These are phyloP conservation scores for Suillus luteus DNA, from an alignment of 768 basidiomycete genomes.

Conservation along the genomic window DNA sequence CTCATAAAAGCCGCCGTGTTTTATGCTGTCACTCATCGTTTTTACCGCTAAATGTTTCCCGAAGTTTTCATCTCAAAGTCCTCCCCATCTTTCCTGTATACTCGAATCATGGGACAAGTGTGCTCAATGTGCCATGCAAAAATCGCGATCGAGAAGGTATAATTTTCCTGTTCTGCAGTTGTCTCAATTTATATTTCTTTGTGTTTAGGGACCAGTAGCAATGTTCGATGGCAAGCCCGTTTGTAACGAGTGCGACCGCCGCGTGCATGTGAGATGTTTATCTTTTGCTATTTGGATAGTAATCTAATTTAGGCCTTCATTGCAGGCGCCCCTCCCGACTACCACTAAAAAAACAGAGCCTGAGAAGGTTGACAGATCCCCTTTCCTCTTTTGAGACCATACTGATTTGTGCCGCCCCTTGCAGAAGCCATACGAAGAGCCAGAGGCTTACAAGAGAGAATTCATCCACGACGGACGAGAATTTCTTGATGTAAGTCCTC, in stretches of 20 bases:
- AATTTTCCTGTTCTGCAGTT: background rate
- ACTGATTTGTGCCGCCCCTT: background rate
- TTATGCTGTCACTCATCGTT: background rate
- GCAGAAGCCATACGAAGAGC: background rate
- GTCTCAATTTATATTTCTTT: background rate
- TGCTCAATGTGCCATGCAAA: background rate
- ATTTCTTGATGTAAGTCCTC: background rate
- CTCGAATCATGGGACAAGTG: slow-evolving; percentile 1
- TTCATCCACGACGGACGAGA: background rate
- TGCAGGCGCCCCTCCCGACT: background rate
- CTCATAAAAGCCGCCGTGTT: background rate
- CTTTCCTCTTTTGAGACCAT: background rate
- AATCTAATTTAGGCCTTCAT: background rate
- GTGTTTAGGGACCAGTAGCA: background rate
- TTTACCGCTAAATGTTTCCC: background rate
- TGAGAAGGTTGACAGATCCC: background rate
- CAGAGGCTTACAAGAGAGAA: background rate
- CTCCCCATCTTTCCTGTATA: background rate
- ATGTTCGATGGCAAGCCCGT: background rate
- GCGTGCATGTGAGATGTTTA: background rate
- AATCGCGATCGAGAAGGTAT: background rate
- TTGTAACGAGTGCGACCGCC: background rate
- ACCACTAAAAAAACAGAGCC: background rate
- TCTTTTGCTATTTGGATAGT: background rate
- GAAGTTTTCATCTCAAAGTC: background rate